phyloP scores from a whole-genome alignment of 2,329 filamentous ascomycete species.

The Colletotrichum graminicola region DNA sequence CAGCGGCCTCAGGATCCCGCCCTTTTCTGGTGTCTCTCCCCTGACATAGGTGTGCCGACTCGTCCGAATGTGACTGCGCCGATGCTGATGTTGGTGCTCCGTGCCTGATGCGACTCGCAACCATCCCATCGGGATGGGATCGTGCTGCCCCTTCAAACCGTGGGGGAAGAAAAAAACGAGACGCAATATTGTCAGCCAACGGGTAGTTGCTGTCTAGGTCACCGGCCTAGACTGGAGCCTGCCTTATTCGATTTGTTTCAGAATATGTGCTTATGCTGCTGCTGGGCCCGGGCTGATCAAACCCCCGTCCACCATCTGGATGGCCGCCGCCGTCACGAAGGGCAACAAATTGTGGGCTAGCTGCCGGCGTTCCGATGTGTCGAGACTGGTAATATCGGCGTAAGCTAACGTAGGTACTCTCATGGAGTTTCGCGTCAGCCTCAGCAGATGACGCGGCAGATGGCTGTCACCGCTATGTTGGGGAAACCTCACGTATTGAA shows the following conservation, averaged over 20 bases:
- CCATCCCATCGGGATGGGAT: slow-evolving; percentile 13
- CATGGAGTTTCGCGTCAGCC: slow-evolving; percentile 27
- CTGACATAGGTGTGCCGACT: neutral
- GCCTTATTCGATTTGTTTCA: slow-evolving; percentile 29
- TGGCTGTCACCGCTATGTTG: slow-evolving; percentile 7
- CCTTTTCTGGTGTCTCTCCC: neutral
- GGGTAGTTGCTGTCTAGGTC: slow-evolving; percentile 7
- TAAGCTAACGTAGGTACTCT: slow-evolving; percentile 34
- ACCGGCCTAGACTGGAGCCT: slow-evolving; percentile 10
- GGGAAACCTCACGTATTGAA: neutral
- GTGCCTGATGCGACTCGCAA: neutral
- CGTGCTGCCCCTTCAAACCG: neutral
- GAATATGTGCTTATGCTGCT: slow-evolving; percentile 40
- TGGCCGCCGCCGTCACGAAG: slow-evolving; percentile 14
- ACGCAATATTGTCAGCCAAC: neutral
- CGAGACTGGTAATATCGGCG: slow-evolving; percentile 27
- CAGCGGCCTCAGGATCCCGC: neutral
- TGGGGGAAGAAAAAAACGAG: neutral
- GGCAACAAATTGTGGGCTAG: slow-evolving; percentile 18
- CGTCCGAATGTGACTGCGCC: neutral
- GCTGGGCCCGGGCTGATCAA: slow-evolving; percentile 35
- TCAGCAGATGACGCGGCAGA: slow-evolving; percentile 36
- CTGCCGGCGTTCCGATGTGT: slow-evolving; percentile 28
- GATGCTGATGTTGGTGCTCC: neutral
- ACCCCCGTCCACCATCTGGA: slow-evolving; percentile 4